Percentiles rank a stretch among this genome's conserved stretches.
Conservation (phyloP, 1,284 basidiomycete species). For the Trichosporon sp. region DNA sequence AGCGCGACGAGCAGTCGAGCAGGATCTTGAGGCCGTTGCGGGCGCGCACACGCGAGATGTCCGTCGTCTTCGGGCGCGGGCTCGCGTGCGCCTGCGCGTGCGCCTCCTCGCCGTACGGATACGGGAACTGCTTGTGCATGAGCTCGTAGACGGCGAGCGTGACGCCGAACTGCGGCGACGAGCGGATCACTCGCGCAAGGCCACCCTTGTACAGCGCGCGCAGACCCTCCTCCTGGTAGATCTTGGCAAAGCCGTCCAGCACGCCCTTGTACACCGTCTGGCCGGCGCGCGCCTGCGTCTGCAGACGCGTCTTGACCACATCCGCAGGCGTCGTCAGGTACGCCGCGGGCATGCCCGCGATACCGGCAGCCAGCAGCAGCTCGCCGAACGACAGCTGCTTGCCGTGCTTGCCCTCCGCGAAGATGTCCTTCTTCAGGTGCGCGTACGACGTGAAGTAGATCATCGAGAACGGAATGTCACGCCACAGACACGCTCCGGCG, state of each 20-base stretch:
- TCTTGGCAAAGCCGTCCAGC: slow-evolving; percentile 81
- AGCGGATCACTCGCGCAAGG: slow-evolving; percentile 58
- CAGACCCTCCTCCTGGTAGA: slow-evolving; percentile 59
- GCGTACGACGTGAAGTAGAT: slow-evolving; percentile 55
- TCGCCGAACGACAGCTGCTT: slow-evolving; percentile 89
- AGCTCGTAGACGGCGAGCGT: slow-evolving; percentile 87
- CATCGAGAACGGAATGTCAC: slow-evolving; percentile 79
- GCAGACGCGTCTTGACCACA: slow-evolving; percentile 97
- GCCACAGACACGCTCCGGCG: slow-evolving; percentile 42
- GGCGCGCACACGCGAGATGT: slow-evolving; percentile 79
- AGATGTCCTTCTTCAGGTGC: slow-evolving; percentile 68
- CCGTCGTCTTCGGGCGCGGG: slow-evolving; percentile 72
- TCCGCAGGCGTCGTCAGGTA: slow-evolving; percentile 54
- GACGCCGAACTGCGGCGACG: slow-evolving; percentile 70
- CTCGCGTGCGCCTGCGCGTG: slow-evolving; percentile 54
- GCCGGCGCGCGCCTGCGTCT: slow-evolving; percentile 90
- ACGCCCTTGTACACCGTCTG: slow-evolving; percentile 91
- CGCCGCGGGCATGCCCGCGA: slow-evolving; percentile 71
- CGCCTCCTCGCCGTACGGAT: slow-evolving; percentile 61
- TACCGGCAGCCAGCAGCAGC: slow-evolving; percentile 60
- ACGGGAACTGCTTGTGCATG: slow-evolving; percentile 68
- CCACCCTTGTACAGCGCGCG: slow-evolving; percentile 92
- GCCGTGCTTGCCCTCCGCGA: slow-evolving; percentile 91
- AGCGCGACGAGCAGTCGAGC: slow-evolving; percentile 46
- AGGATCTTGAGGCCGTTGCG: slow-evolving; percentile 74